Evolutionary conservation across 2,329 filamentous ascomycete genomes (phyloP).

Genomic region (Curvularia lunata): DNA sequence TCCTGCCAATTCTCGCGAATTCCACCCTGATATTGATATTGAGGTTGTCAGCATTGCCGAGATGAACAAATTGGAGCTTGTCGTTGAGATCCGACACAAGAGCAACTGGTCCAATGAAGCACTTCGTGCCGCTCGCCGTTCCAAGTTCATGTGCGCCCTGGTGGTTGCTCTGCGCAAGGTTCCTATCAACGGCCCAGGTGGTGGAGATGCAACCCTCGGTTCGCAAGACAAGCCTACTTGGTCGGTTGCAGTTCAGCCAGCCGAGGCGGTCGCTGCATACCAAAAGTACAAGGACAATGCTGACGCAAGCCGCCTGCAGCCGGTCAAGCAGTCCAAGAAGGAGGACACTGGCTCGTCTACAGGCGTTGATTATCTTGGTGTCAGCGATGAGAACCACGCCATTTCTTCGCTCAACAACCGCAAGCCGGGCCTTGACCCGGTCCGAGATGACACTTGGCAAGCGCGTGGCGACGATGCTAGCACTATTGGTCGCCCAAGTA

Average conservation of each 20-base stretch:
- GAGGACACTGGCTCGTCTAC: conserved; percentile 40
- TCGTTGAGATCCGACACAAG: conserved; percentile 87
- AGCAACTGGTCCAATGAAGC: conserved; percentile 70
- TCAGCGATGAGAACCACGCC: conserved; percentile 47
- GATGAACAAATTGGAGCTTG: conserved; percentile 85
- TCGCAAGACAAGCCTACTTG: conserved; percentile 76
- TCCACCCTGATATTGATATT: conserved; percentile 81
- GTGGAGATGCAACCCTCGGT: conserved; percentile 68
- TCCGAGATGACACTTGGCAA: conserved; percentile 56
- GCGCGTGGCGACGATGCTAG: conserved; percentile 49
- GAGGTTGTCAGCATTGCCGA: conserved; percentile 79
- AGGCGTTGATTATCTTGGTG: conserved; percentile 44
- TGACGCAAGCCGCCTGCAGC: conserved; percentile 70
- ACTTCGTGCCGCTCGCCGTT: conserved; percentile 79
- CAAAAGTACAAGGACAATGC: conserved; percentile 57
- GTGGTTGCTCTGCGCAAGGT: conserved; percentile 84
- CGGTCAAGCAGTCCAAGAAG: conserved; percentile 49
- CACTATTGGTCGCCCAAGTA: conserved; percentile 50
- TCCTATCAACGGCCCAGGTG: conserved; percentile 82
- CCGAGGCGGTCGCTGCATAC: conserved; percentile 69
- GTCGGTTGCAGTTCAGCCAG: conserved; percentile 75
- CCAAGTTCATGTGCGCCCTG: conserved; percentile 96
- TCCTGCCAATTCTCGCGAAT: conserved; percentile 88
- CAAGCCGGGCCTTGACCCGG: conserved; percentile 50
- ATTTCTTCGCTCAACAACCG: conserved; percentile 55